Percentiles rank a stretch among this genome's conserved stretches.
Evolutionary conservation across 257 asterid species (phyloP).

Genomic region (Fraxinus cuspidata): DNA sequence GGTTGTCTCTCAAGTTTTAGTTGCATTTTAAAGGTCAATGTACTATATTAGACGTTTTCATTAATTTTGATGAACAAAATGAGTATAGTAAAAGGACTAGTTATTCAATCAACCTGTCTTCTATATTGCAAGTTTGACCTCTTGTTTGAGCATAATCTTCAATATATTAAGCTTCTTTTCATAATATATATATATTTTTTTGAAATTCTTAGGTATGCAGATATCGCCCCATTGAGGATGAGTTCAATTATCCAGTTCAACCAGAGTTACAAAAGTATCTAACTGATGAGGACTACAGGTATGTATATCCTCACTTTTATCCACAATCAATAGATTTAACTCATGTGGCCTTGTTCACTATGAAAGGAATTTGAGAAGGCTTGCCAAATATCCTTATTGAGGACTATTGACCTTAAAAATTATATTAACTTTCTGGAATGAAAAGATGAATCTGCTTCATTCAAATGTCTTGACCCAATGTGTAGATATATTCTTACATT

Average conservation of each 20-base stretch:
- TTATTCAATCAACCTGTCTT: conserved; percentile 14
- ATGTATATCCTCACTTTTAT: conserved; percentile 11
- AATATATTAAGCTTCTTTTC: conserved; percentile 18
- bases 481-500: neutral
- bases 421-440: neutral
- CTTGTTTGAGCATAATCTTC: neutral
- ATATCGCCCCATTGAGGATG: conserved; percentile 85
- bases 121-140: conserved; percentile 14
- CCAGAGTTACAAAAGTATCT: conserved; percentile 81
- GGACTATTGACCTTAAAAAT: neutral
- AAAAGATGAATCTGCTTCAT: neutral
- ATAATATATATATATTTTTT: neutral
- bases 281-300: conserved; percentile 91
- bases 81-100: neutral
- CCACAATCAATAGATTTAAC: neutral
- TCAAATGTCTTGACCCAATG: neutral
- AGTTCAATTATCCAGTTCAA: conserved; percentile 71
- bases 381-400: neutral
- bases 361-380: neutral
- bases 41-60: neutral
- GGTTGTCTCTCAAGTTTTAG: neutral
- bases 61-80: neutral
- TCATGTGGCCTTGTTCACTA: neutral
- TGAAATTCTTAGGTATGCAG: conserved; percentile 67
- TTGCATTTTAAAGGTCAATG: conserved; percentile 3